Percentiles rank a stretch among this genome's conserved stretches.
phyloP scores from a whole-genome alignment of 768 basidiomycete genomes.

The Phaeolepiota aurea region DNA sequence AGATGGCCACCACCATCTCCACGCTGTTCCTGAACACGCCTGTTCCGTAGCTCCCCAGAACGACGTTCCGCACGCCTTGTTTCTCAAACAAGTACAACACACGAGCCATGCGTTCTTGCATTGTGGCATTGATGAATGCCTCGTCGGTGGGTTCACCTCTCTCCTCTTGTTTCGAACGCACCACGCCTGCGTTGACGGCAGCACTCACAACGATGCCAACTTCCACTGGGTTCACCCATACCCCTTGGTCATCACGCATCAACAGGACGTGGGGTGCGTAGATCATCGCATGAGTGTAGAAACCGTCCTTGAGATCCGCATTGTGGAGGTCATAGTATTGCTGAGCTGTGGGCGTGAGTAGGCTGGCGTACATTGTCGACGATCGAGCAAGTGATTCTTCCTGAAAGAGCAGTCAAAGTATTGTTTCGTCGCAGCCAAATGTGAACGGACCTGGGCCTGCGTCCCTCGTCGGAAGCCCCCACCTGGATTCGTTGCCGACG shows the following conservation, averaged over 20 bases:
- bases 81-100: slow-evolving; percentile 55
- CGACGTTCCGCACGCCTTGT: slow-evolving; percentile 45
- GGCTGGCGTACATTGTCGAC: slow-evolving; percentile 55
- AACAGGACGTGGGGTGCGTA: slow-evolving; percentile 54
- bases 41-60: slow-evolving; percentile 72
- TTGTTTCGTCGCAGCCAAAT: not conserved
- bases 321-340: slow-evolving; percentile 53
- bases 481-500: slow-evolving; percentile 59
- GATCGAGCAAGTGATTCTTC: slow-evolving; percentile 72
- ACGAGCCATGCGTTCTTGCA: slow-evolving; percentile 67
- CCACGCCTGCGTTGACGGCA: slow-evolving; percentile 56
- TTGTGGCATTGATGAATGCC: slow-evolving; percentile 23
- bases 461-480: slow-evolving; percentile 63
- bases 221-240: slow-evolving; percentile 44
- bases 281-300: slow-evolving; percentile 66
- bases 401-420: slow-evolving; percentile 20
- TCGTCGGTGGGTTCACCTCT: slow-evolving; percentile 12
- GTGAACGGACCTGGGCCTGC: slow-evolving; percentile 27
- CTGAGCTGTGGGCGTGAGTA: slow-evolving; percentile 41
- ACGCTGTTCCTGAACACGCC: slow-evolving; percentile 64
- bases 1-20: slow-evolving; percentile 46
- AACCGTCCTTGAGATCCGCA: slow-evolving; percentile 38
- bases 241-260: slow-evolving; percentile 51
- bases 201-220: slow-evolving; percentile 60
- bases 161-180: slow-evolving; percentile 14